A percentile compares a stretch with the other conserved stretches of the same genome.
Conservation (phyloP, 1,284 basidiomycete species). For the Leucoagaricus sp. region DNA sequence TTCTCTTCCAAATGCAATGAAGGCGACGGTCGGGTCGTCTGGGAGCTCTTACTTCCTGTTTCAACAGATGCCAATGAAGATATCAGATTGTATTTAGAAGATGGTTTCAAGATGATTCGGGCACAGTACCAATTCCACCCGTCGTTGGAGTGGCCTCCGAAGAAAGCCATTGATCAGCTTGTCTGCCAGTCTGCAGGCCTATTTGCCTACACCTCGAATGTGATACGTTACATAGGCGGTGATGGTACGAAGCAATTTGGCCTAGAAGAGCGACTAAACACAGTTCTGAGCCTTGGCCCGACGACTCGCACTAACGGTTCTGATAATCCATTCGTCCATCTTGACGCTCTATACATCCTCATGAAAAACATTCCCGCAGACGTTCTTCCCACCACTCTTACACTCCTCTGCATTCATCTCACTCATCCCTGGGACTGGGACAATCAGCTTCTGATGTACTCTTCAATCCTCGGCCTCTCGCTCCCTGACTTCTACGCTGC, state of each 20-base stretch:
- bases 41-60: not conserved
- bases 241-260: not conserved
- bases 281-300: not conserved
- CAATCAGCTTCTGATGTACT: not conserved
- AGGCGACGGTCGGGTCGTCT: not conserved
- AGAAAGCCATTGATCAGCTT: conserved; percentile 3
- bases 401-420: not conserved
- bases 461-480: not conserved
- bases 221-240: conserved; percentile 9
- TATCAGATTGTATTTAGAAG: conserved; percentile 11
- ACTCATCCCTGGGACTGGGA: not conserved
- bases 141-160: conserved; percentile 7
- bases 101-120: conserved; percentile 8
- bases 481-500: not conserved
- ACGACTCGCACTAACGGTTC: not conserved
- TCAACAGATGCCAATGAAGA: conserved; percentile 7
- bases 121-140: not conserved
- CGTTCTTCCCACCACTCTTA: not conserved
- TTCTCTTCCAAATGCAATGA: not conserved
- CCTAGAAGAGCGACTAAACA: not conserved
- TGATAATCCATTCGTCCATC: not conserved
- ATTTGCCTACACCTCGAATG: conserved; percentile 12
- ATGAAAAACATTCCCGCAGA: conserved; percentile 1
- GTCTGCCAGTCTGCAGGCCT: conserved; percentile 6
- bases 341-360: conserved; percentile 1